Evolutionary conservation across 495 filamentous ascomycete genomes (phyloP).

Genomic region (Pseudoneurospora amorphoporcata): DNA sequence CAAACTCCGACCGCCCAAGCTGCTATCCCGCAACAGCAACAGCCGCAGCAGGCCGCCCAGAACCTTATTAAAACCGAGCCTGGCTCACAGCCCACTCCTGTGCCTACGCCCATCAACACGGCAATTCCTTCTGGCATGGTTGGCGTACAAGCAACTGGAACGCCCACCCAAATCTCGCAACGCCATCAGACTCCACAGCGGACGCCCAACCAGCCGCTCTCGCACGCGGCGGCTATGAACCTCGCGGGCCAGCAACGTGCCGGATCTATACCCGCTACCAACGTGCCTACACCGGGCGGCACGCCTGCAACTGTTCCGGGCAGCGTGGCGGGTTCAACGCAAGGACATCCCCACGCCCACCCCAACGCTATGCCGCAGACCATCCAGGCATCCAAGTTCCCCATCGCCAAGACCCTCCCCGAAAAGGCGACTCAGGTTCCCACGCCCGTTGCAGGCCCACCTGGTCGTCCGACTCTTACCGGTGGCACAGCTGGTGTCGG

Average conservation of each 20-base stretch:
- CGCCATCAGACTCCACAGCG: constrained; percentile 36
- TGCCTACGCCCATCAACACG: constrained; percentile 35
- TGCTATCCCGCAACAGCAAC: constrained; percentile 16
- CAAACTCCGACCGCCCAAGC: constrained; percentile 2
- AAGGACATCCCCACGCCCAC: constrained; percentile 47
- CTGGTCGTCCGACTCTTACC: constrained; percentile 64
- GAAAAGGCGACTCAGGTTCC: constrained; percentile 50
- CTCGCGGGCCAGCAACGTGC: constrained; percentile 33
- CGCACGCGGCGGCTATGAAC: constrained; percentile 35
- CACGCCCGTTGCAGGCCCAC: constrained; percentile 43
- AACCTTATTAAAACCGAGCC: constrained; percentile 31
- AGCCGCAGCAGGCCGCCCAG: constrained; percentile 20
- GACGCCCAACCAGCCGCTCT: constrained; percentile 34
- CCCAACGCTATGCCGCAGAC: constrained; percentile 22
- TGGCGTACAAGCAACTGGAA: constrained; percentile 28
- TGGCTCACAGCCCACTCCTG: constrained; percentile 19
- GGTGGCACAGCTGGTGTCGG: constrained; percentile 60
- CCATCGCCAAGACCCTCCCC: constrained; percentile 71
- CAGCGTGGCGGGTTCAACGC: constrained; percentile 22
- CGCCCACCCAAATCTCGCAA: constrained; percentile 33
- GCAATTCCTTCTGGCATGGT: constrained; percentile 33
- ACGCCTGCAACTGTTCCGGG: constrained; percentile 11
- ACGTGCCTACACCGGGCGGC: constrained; percentile 22
- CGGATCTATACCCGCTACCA: constrained; percentile 20
- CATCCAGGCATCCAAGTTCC: constrained; percentile 46